phyloP scores from a whole-genome alignment of 768 basidiomycete genomes.

The Cantharellus anzutake region DNA sequence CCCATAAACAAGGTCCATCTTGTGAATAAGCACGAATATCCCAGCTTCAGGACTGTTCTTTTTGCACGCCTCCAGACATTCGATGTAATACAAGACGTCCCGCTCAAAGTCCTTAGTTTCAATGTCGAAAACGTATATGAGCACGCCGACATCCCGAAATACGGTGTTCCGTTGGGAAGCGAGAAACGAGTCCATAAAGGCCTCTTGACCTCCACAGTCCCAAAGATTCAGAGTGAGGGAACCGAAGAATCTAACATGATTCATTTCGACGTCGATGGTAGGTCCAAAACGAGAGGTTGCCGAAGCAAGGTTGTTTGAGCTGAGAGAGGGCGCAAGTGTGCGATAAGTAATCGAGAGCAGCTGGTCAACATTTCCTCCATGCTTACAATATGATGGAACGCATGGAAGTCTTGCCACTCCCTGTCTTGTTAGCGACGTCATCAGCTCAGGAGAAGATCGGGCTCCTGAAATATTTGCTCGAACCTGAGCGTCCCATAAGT shows the following conservation, averaged over 20 bases:
- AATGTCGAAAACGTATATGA: slow-evolving; percentile 98
- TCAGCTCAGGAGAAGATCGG: not conserved
- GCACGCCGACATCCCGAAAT: slow-evolving; percentile 88
- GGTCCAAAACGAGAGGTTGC: slow-evolving; percentile 83
- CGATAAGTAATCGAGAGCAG: slow-evolving; percentile 3
- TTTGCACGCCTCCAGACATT: slow-evolving; percentile 69
- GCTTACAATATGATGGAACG: slow-evolving; percentile 94
- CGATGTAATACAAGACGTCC: slow-evolving; percentile 82
- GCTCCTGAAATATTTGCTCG: not conserved
- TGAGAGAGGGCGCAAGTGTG: slow-evolving; percentile 16
- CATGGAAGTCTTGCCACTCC: slow-evolving; percentile 71
- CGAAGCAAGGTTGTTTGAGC: slow-evolving; percentile 87
- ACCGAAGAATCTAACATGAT: slow-evolving; percentile 91
- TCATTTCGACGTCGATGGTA: slow-evolving; percentile 95
- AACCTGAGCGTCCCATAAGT: slow-evolving; percentile 88
- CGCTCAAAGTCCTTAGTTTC: slow-evolving; percentile 58
- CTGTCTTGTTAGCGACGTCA: slow-evolving; percentile 9
- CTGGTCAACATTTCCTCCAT: not conserved
- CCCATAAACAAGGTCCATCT: slow-evolving; percentile 81
- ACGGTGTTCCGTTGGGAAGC: slow-evolving; percentile 82
- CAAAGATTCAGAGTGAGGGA: slow-evolving; percentile 91
- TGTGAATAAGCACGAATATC: slow-evolving; percentile 85
- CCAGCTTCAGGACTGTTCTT: slow-evolving; percentile 65
- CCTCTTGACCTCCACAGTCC: slow-evolving; percentile 98
- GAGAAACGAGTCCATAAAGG: slow-evolving; percentile 96